phyloP scores from a whole-genome alignment of 176 grass and related monocot genomes.

The Oryza glaberrima region DNA sequence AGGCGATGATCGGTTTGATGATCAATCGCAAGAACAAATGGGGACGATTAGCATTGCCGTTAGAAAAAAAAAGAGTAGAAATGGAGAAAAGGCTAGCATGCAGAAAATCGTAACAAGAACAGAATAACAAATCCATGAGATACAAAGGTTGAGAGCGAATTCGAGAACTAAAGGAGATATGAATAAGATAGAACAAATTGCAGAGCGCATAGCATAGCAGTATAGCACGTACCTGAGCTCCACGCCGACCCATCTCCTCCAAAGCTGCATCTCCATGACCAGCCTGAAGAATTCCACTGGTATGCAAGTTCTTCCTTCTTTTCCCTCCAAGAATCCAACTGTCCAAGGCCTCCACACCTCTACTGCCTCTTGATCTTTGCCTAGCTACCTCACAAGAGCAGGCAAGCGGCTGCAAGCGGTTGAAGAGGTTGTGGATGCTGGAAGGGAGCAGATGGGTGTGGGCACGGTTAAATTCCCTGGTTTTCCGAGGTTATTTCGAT shows the following conservation, averaged over 20 bases:
- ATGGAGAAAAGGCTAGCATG: neutral
- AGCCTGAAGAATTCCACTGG: neutral
- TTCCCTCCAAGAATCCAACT: no score
- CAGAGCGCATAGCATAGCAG: neutral
- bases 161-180: neutral
- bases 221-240: slow-evolving; percentile 28
- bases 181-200: neutral
- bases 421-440: neutral
- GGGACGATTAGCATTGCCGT: neutral
- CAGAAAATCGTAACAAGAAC: neutral
- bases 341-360: neutral
- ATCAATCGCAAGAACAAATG: neutral
- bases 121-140: neutral
- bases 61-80: neutral
- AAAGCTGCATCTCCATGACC: neutral
- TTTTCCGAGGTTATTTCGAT: neutral
- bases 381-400: neutral
- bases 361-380: neutral
- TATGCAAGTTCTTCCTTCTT: neutral
- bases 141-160: neutral
- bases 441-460: neutral
- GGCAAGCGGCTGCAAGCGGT: neutral
- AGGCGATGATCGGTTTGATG: neutral
- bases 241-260: neutral
- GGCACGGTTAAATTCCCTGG: neutral